phyloP scores from a whole-genome alignment of 2,329 filamentous ascomycete species.

The Aureobasidium uvarum region DNA sequence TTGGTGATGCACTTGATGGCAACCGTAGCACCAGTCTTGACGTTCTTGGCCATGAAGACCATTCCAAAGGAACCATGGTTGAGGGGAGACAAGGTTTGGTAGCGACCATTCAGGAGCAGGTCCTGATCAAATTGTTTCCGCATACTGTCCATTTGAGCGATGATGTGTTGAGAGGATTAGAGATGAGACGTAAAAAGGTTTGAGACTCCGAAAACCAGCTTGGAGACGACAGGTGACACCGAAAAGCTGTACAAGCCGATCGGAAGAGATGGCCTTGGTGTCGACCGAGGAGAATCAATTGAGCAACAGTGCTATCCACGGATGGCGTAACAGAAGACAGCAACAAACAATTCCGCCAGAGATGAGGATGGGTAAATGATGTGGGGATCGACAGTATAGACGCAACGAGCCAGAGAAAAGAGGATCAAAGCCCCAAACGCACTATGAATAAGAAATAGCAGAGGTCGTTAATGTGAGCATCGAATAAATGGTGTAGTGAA shows the following conservation, averaged over 20 bases:
- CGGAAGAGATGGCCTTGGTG: constrained; percentile 8
- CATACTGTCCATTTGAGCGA: constrained; percentile 72
- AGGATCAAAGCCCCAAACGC: constrained; percentile 22
- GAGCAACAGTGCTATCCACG: constrained; percentile 12
- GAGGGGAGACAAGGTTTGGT: constrained; percentile 85
- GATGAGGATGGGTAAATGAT: constrained; percentile 17
- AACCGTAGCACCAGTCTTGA: constrained; percentile 72
- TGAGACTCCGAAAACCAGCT: constrained; percentile 20
- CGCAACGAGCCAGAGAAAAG: constrained; percentile 21
- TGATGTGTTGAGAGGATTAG: constrained; percentile 18
- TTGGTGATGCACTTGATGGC: constrained; percentile 98
- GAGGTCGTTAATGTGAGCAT: constrained; percentile 25
- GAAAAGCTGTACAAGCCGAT: constrained; percentile 21
- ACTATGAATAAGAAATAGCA: constrained; percentile 26
- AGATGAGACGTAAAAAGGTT: constrained; percentile 15
- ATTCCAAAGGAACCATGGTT: constrained; percentile 99
- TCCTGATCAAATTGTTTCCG: constrained; percentile 76
- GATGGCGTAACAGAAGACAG: constrained; percentile 16
- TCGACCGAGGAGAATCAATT: background rate
- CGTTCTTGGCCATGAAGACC: constrained; percentile 90
- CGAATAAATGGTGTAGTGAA: constrained; percentile 17
- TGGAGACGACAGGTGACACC: constrained; percentile 13
- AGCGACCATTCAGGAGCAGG: constrained; percentile 82
- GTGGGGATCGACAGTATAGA: constrained; percentile 13
- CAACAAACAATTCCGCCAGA: constrained; percentile 22